Percentiles rank a stretch among this genome's conserved stretches.
These are phyloP conservation scores for Cupressus sempervirens DNA, from an alignment of 75 land plant genomes.

Conservation along the genomic window DNA sequence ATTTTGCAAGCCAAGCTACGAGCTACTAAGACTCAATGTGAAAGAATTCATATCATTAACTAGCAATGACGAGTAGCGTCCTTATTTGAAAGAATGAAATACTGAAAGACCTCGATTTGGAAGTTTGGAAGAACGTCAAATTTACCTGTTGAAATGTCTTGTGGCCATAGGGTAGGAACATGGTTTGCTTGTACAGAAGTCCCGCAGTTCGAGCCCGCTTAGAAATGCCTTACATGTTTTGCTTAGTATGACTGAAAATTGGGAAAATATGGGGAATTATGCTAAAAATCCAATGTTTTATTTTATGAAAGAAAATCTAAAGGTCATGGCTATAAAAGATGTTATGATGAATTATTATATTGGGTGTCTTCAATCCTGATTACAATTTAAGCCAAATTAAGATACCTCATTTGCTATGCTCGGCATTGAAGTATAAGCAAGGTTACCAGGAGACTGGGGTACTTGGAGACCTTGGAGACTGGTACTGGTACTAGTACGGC, in stretches of 20 bases:
- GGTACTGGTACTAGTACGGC: too few relatives aligned
- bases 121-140: conserved; percentile 7
- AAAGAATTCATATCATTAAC: neutral
- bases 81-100: neutral
- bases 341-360: too few relatives aligned
- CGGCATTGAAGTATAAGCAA: too few relatives aligned
- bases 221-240: conserved; percentile 47
- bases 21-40: neutral
- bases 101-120: neutral
- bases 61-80: neutral
- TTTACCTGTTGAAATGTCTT: conserved; percentile 72
- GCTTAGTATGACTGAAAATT: conserved; percentile 52
- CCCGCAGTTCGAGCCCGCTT: conserved; percentile 27
- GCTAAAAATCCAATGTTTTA: neutral
- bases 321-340: too few relatives aligned
- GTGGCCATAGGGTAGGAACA: conserved; percentile 91
- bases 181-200: conserved; percentile 35
- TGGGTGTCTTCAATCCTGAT: too few relatives aligned
- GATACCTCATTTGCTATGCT: too few relatives aligned
- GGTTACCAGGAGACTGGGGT: too few relatives aligned
- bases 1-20: neutral
- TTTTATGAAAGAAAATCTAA: too few relatives aligned
- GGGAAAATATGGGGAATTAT: conserved; percentile 24
- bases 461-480: too few relatives aligned
- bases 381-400: too few relatives aligned